Conservation (phyloP, 1,284 basidiomycete species). For the Microstroma glucosiphilum region DNA sequence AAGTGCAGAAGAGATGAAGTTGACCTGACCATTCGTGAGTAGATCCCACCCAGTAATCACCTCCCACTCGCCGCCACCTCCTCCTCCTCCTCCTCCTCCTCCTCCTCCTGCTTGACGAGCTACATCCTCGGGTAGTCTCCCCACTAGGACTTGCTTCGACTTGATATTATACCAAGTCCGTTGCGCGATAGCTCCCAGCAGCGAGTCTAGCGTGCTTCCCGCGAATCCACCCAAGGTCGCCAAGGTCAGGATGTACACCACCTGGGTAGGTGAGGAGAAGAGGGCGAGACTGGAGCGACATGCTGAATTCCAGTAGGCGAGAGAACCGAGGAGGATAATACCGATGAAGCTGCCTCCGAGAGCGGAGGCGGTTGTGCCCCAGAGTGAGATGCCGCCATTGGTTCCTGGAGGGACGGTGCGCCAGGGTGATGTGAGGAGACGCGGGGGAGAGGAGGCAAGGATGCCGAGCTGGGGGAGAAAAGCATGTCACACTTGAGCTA, state of each 20-base stretch:
- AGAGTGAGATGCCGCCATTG: conserved; percentile 74
- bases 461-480: neutral
- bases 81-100: neutral
- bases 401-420: conserved; percentile 83
- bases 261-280: conserved; percentile 58
- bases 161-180: conserved; percentile 66
- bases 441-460: conserved; percentile 2
- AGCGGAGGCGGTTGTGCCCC: conserved; percentile 69
- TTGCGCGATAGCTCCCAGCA: conserved; percentile 83
- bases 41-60: conserved; percentile 67
- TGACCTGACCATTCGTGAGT: conserved; percentile 64
- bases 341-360: conserved; percentile 60
- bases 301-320: conserved; percentile 9
- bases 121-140: conserved; percentile 11
- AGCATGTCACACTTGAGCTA: neutral
- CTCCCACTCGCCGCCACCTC: conserved; percentile 52
- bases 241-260: neutral
- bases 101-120: neutral
- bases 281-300: conserved; percentile 60
- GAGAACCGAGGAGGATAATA: conserved; percentile 8
- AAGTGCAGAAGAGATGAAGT: conserved; percentile 24
- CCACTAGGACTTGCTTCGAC: conserved; percentile 61
- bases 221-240: conserved; percentile 32
- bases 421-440: conserved; percentile 19
- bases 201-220: conserved; percentile 58